Conservation (phyloP, 352 stramenopile species). For the Globisporangium cystogenes region DNA sequence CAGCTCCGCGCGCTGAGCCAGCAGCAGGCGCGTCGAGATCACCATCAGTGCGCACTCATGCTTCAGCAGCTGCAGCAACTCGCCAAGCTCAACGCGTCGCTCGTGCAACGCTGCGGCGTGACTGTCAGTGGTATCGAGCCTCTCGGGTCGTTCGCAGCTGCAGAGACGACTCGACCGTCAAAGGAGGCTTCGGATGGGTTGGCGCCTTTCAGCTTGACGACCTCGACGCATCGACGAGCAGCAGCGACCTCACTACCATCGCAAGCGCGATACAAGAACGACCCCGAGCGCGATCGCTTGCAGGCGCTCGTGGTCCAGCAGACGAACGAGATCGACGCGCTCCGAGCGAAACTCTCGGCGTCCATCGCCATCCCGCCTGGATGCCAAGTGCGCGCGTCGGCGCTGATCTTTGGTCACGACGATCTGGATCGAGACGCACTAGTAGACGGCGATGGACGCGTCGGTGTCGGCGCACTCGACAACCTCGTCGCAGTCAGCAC, state of each 20-base stretch:
- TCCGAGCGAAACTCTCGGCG: slow-evolving; percentile 14
- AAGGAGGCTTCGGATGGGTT: no score
- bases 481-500: no score
- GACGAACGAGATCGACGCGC: slow-evolving; percentile 21
- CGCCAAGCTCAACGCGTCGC: slow-evolving; percentile 25
- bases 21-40: slow-evolving; percentile 21
- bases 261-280: background rate
- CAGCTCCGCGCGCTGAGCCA: slow-evolving; percentile 15
- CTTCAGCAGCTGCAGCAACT: slow-evolving; percentile 43
- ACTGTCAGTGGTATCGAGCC: background rate
- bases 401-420: slow-evolving; percentile 11
- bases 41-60: slow-evolving; percentile 32
- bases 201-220: no score
- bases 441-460: no score
- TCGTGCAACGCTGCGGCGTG: slow-evolving; percentile 1
- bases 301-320: slow-evolving; percentile 37
- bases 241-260: no score
- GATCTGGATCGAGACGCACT: background rate
- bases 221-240: no score
- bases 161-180: no score
- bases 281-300: slow-evolving; percentile 14
- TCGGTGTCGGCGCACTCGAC: background rate
- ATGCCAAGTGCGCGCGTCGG: slow-evolving; percentile 4
- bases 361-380: slow-evolving; percentile 11
- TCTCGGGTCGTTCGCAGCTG: background rate